phyloP scores from a whole-genome alignment of 345 rosid genomes.

The Brassica cretica region DNA sequence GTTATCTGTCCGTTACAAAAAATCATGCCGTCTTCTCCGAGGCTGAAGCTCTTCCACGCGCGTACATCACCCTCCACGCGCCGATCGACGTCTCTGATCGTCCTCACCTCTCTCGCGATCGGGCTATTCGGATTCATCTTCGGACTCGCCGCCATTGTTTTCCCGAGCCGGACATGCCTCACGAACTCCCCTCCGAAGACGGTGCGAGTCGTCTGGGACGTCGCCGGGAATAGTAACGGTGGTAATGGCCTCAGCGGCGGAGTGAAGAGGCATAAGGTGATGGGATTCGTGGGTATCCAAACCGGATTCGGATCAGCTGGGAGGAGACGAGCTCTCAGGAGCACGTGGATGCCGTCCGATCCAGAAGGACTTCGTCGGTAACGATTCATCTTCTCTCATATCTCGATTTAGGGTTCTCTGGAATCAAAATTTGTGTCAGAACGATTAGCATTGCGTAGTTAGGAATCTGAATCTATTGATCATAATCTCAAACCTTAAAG shows the following conservation, averaged over 20 bases:
- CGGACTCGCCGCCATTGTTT: conserved; percentile 51
- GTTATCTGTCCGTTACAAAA: conserved; percentile 14
- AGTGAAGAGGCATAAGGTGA: conserved; percentile 64
- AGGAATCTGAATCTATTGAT: conserved; percentile 17
- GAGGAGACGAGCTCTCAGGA: conserved; percentile 72
- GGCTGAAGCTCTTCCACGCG: conserved; percentile 47
- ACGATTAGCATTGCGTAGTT: not conserved
- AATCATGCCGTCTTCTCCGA: conserved; percentile 76
- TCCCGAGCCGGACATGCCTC: conserved; percentile 38
- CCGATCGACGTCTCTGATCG: conserved; percentile 52
- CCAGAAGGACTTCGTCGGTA: conserved; percentile 78
- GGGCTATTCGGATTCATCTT: conserved; percentile 68
- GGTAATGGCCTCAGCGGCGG: conserved; percentile 21
- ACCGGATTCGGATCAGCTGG: conserved; percentile 74
- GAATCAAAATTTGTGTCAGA: not conserved
- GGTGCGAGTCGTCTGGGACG: conserved; percentile 64
- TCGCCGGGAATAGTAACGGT: conserved; percentile 24
- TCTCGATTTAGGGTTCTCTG: conserved; percentile 13
- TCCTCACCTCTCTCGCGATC: conserved; percentile 50
- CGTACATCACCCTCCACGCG: conserved; percentile 46
- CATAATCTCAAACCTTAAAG: conserved; percentile 1
- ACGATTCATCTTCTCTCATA: conserved; percentile 11
- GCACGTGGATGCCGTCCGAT: conserved; percentile 93
- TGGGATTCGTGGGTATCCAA: conserved; percentile 90
- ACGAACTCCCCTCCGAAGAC: conserved; percentile 51